Conservation (phyloP, 116 monocot genomes). For the Thalassia testudinum region DNA sequence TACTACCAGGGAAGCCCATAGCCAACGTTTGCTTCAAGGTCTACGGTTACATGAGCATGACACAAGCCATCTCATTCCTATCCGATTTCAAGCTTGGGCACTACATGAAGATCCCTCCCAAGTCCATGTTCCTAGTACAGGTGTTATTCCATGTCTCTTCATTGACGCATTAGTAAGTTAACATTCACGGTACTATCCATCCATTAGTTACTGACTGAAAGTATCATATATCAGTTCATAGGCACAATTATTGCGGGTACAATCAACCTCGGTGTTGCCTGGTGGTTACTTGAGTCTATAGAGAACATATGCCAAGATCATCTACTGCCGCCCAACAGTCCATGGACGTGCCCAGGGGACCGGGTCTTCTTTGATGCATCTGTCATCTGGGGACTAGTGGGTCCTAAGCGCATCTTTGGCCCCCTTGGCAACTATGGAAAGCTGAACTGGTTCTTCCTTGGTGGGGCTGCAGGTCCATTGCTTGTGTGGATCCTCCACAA, state of each 20-base stretch:
- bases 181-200: not conserved
- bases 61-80: conserved; percentile 76
- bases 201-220: not conserved
- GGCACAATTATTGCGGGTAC: conserved; percentile 80
- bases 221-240: conserved; percentile 20
- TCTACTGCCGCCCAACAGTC: conserved; percentile 51
- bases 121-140: conserved; percentile 94
- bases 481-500: conserved; percentile 54
- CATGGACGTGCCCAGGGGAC: conserved; percentile 76
- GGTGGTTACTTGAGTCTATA: conserved; percentile 80
- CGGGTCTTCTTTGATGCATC: conserved; percentile 79
- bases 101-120: conserved; percentile 97
- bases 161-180: not conserved
- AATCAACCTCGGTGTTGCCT: conserved; percentile 45
- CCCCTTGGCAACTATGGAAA: conserved; percentile 46
- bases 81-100: conserved; percentile 93
- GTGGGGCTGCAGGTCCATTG: conserved; percentile 42
- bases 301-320: conserved; percentile 51
- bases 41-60: conserved; percentile 95
- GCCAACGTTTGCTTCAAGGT: conserved; percentile 88
- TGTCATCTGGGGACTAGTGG: conserved; percentile 76
- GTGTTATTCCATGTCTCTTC: conserved; percentile 6
- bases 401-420: conserved; percentile 61
- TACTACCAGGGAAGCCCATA: conserved; percentile 70
- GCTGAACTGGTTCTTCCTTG: conserved; percentile 69